phyloP scores from a whole-genome alignment of 108 stramenopile genomes.

The Cylindrotheca closterium region DNA sequence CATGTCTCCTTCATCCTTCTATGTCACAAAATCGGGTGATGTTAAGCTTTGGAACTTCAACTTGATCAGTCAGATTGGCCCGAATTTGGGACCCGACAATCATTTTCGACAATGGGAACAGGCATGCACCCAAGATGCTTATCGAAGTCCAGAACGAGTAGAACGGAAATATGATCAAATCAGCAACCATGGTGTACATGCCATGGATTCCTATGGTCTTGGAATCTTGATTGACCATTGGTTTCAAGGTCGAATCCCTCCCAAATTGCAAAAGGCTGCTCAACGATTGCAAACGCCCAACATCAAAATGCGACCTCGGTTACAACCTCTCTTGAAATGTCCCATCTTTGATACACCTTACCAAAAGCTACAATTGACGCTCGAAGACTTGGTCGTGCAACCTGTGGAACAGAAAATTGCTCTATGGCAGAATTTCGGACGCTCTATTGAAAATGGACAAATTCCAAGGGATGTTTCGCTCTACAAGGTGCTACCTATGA shows the following conservation, averaged over 20 bases:
- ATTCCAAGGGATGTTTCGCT: slow-evolving; percentile 53
- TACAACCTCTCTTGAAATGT: slow-evolving; percentile 77
- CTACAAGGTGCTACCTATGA: slow-evolving; percentile 75
- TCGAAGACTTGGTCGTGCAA: slow-evolving; percentile 72
- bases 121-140: slow-evolving; percentile 53
- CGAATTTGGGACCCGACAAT: slow-evolving; percentile 52
- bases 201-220: slow-evolving; percentile 76
- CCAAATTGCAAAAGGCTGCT: slow-evolving; percentile 70
- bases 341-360: slow-evolving; percentile 82
- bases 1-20: slow-evolving; percentile 63
- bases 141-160: slow-evolving; percentile 78
- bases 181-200: slow-evolving; percentile 54
- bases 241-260: slow-evolving; percentile 62
- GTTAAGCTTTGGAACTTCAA: slow-evolving; percentile 84
- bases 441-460: slow-evolving; percentile 33
- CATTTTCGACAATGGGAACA: slow-evolving; percentile 70
- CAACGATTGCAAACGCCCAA: slow-evolving; percentile 68
- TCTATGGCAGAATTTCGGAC: slow-evolving; percentile 68
- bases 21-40: slow-evolving; percentile 81
- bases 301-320: slow-evolving; percentile 63
- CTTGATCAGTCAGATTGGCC: slow-evolving; percentile 59
- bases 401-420: slow-evolving; percentile 72
- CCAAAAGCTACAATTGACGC: slow-evolving; percentile 54
- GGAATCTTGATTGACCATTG: slow-evolving; percentile 74
- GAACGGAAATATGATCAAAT: slow-evolving; percentile 62